Evolutionary conservation across 371 early-diverging fungal species (phyloP), one percentile per base, ranked within the genome.

Genomic region (Mucor lusitanicus): DNA sequence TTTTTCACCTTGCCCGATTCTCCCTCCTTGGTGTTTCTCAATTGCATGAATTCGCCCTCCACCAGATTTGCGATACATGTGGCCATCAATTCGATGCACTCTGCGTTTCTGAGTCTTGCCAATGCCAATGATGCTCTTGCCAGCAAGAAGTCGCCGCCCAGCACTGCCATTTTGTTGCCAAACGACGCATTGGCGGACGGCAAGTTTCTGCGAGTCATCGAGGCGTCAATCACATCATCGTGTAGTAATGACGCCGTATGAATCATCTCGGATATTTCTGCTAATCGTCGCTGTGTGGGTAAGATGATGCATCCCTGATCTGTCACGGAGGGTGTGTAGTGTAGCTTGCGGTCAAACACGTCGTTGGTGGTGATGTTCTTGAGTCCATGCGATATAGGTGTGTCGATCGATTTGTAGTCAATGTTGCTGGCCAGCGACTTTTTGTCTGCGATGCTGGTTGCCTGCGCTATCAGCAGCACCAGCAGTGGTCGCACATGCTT

Each of bases 11-110:
- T 46, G 32, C 87, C 66, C 90, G 93, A 37, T 25, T 87, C 62
- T 92, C 92, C 37, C 40, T 73, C 68, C 3, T 69, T 62, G n/a
- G 90, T 83, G 69, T 95, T 94, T 62, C 92, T 87, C 13, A 98
- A 83, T 80, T 98, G 97, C 94, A 96, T 94, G 68, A 98, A 94
- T 78, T 98, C 98, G n/a, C 97, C 98, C 74, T 97, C 97, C 0
- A 97, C 97, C 50, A 98, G 76, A 66, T 97, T 92, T 33, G 93
- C 89, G 74, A 98, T 94, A 61, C 94, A 94, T 0, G 96, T 94
- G 33, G 96, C 90, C 76, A 97, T 88, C 57, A 97, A 77, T 65
- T 97, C 97, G 13, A 93, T 95, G 15, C 97, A 96, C 69, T 95
- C 94, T 25, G 92, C 81, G 69, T 96, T 92, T 27, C 94, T 88